These are phyloP conservation scores for Aureobasidium sp. DNA, from an alignment of 2,329 filamentous ascomycete genomes.

Conservation along the genomic window DNA sequence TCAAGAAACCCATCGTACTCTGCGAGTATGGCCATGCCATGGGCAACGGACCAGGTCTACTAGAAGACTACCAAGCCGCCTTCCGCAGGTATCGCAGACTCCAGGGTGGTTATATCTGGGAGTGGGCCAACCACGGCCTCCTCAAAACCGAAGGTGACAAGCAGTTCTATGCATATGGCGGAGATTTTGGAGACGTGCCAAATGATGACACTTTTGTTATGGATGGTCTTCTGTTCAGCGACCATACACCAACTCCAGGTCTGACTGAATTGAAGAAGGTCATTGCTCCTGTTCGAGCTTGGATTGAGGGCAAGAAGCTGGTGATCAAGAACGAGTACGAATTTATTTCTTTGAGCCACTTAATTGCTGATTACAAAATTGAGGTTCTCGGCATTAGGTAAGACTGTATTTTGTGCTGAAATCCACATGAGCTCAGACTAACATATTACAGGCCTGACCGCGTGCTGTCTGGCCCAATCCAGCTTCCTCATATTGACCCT, in stretches of 20 bases:
- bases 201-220: conserved; percentile 41
- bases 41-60: conserved; percentile 65
- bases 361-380: conserved; percentile 13
- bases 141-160: conserved; percentile 34
- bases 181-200: conserved; percentile 37
- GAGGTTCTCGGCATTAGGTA: not conserved
- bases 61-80: conserved; percentile 60
- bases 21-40: conserved; percentile 57
- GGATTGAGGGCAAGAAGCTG: conserved; percentile 2
- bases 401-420: not conserved
- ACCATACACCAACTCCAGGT: conserved; percentile 36
- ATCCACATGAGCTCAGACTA: not conserved
- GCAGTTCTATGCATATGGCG: conserved; percentile 38
- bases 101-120: conserved; percentile 53
- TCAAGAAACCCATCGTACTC: conserved; percentile 49
- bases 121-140: conserved; percentile 42
- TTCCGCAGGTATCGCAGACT: conserved; percentile 56
- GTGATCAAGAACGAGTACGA: conserved; percentile 31
- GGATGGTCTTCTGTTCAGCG: conserved; percentile 38
- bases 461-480: conserved; percentile 63
- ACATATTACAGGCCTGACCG: conserved; percentile 57
- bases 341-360: conserved; percentile 14
- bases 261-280: conserved; percentile 40
- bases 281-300: conserved; percentile 33
- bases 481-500: conserved; percentile 24